Conservation (phyloP, 1,284 basidiomycete genomes). For the Tranzscheliella williamsii region DNA sequence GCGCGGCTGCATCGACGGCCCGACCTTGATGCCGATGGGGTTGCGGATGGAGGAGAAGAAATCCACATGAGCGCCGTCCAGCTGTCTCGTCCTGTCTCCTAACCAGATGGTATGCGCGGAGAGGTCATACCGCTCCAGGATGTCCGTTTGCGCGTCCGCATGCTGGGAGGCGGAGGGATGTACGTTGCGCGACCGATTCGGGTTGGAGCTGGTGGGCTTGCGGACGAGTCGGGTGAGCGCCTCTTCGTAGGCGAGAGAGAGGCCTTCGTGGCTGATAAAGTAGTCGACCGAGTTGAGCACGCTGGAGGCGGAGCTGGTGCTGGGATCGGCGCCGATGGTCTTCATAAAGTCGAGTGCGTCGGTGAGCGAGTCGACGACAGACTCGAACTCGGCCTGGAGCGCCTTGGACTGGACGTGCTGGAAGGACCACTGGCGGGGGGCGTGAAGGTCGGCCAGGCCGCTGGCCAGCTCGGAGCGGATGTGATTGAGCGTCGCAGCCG, state of each 20-base stretch:
- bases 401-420: conserved; percentile 82
- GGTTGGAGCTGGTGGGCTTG: conserved; percentile 19
- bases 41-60: conserved; percentile 79
- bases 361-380: conserved; percentile 79
- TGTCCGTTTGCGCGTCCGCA: conserved; percentile 20
- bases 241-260: conserved; percentile 91
- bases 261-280: conserved; percentile 91
- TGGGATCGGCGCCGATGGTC: conserved; percentile 72
- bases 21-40: conserved; percentile 95
- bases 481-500: conserved; percentile 88
- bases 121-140: conserved; percentile 71
- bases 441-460: conserved; percentile 82
- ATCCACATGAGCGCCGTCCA: conserved; percentile 91
- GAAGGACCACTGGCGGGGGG: conserved; percentile 89
- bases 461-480: conserved; percentile 83
- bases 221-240: conserved; percentile 74
- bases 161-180: conserved; percentile 13
- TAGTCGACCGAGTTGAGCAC: conserved; percentile 89
- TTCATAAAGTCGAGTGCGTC: conserved; percentile 91
- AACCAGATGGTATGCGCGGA: conserved; percentile 96
- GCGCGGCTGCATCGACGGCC: conserved; percentile 78
- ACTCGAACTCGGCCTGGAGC: conserved; percentile 78
- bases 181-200: conserved; percentile 19
- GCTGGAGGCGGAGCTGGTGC: conserved; percentile 66
- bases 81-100: conserved; percentile 91